phyloP scores from a whole-genome alignment of 129 eudicot species.

The Tagetes erecta region DNA sequence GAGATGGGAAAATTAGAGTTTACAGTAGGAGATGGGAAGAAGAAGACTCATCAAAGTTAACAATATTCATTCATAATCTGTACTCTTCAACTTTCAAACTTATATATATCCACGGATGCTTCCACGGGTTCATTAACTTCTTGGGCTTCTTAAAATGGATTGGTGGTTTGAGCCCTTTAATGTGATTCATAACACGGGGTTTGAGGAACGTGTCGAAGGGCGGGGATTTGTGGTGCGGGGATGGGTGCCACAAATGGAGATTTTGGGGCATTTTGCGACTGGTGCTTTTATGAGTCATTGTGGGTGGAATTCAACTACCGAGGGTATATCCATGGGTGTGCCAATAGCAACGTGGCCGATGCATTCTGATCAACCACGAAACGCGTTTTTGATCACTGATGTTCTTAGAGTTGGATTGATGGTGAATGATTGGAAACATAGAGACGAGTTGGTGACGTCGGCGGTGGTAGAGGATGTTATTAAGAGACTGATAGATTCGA shows the following conservation, averaged over 20 bases:
- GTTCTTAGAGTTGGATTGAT: slow-evolving; percentile 33
- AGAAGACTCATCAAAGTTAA: no score
- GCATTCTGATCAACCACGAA: slow-evolving; percentile 51
- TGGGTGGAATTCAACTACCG: slow-evolving; percentile 54
- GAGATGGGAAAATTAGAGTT: no score
- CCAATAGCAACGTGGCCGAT: slow-evolving; percentile 47
- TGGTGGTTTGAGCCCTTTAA: no score
- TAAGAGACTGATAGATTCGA: slow-evolving; percentile 29
- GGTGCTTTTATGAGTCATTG: slow-evolving; percentile 49
- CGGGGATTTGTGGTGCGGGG: slow-evolving; percentile 43
- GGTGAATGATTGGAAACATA: slow-evolving; percentile 37
- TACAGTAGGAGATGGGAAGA: no score
- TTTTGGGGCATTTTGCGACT: slow-evolving; percentile 38
- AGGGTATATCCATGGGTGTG: slow-evolving; percentile 43
- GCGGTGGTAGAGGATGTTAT: slow-evolving; percentile 23
- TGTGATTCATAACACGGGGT: slow-evolving; percentile 5
- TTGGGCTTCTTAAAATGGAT: no score
- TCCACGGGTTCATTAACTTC: no score
- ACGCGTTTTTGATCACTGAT: slow-evolving; percentile 26
- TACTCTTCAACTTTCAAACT: no score
- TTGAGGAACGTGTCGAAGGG: slow-evolving; percentile 41
- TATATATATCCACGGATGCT: no score
- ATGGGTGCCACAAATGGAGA: slow-evolving; percentile 53
- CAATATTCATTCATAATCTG: no score
- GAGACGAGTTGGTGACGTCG: slow-evolving; percentile 33